These are phyloP conservation scores for Tympanopsis confertula DNA, from an alignment of 2,329 filamentous ascomycete genomes.

Conservation along the genomic window DNA sequence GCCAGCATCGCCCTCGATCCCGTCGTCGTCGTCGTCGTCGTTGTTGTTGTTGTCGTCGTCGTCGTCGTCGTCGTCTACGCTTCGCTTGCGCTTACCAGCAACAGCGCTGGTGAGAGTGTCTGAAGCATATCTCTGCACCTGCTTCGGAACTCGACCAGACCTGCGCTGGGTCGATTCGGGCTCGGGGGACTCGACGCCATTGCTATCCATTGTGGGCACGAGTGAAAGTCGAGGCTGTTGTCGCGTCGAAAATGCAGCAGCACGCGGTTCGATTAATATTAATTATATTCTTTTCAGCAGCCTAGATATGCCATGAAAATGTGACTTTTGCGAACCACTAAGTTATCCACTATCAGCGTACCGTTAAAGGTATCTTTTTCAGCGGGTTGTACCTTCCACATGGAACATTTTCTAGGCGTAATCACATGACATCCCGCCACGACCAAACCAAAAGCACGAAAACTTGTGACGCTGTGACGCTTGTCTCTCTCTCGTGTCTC, in stretches of 20 bases:
- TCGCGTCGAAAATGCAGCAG: constrained; percentile 16
- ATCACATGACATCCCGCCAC: too few species aligned
- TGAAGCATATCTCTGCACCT: constrained; percentile 46
- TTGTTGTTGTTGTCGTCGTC: constrained; percentile 33
- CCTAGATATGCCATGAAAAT: too few species aligned
- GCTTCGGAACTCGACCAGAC: constrained; percentile 56
- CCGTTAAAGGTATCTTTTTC: too few species aligned
- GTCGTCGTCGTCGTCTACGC: constrained; percentile 20
- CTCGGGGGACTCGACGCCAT: constrained; percentile 39
- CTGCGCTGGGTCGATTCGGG: constrained; percentile 46
- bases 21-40: constrained; percentile 28
- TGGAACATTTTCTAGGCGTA: too few species aligned
- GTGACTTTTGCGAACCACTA: too few species aligned
- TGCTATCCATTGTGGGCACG: constrained; percentile 42
- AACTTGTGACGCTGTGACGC: too few species aligned
- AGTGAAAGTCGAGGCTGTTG: constrained; percentile 29
- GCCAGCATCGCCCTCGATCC: constrained; percentile 20
- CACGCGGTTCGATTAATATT: constrained; percentile 3
- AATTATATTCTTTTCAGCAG: background rate
- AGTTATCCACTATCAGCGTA: too few species aligned
- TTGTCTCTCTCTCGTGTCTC: too few species aligned
- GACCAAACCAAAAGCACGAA: too few species aligned
- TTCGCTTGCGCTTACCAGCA: constrained; percentile 48
- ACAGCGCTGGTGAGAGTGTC: constrained; percentile 26
- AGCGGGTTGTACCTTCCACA: too few species aligned